Conservation (phyloP, 2,329 filamentous ascomycete genomes). For the Dendryphion nanum region DNA sequence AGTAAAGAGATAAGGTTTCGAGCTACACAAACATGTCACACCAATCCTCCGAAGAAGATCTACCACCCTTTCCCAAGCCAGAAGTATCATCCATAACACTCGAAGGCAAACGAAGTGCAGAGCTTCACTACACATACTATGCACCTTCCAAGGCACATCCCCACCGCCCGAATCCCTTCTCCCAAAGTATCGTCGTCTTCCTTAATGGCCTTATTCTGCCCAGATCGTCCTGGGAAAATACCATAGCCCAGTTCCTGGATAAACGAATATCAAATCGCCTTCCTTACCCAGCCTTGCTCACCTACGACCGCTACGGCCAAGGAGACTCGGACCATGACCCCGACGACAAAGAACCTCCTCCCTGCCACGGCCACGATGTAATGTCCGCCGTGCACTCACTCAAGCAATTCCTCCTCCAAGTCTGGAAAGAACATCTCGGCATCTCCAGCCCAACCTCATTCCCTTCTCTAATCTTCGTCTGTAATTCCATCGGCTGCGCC, state of each 20-base stretch:
- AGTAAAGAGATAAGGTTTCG: no score
- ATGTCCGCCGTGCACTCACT: slow-evolving; percentile 46
- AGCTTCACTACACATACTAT: slow-evolving; percentile 35
- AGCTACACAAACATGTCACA: slow-evolving; percentile 5
- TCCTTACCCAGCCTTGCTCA: slow-evolving; percentile 46
- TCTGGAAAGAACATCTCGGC: slow-evolving; percentile 36
- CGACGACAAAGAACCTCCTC: slow-evolving; percentile 26
- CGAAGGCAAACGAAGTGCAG: slow-evolving; percentile 28
- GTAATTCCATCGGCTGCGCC: slow-evolving; percentile 55
- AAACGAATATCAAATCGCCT: slow-evolving; percentile 21
- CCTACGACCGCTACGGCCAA: slow-evolving; percentile 61
- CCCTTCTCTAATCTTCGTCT: slow-evolving; percentile 45
- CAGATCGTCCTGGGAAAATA: slow-evolving; percentile 38
- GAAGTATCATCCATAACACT: slow-evolving; percentile 26
- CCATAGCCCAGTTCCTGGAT: slow-evolving; percentile 31
- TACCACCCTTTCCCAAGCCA: slow-evolving; percentile 28
- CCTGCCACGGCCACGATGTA: slow-evolving; percentile 50
- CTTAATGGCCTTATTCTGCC: slow-evolving; percentile 46
- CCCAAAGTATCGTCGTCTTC: slow-evolving; percentile 42
- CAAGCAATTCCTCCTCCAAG: slow-evolving; percentile 43
- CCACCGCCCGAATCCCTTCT: slow-evolving; percentile 30
- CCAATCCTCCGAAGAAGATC: slow-evolving; percentile 27
- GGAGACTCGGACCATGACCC: slow-evolving; percentile 52
- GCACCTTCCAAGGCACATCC: slow-evolving; percentile 23
- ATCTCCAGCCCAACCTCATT: slow-evolving; percentile 32